Conservation (phyloP, 2,329 filamentous ascomycete genomes). For the Didymella keratinophila region DNA sequence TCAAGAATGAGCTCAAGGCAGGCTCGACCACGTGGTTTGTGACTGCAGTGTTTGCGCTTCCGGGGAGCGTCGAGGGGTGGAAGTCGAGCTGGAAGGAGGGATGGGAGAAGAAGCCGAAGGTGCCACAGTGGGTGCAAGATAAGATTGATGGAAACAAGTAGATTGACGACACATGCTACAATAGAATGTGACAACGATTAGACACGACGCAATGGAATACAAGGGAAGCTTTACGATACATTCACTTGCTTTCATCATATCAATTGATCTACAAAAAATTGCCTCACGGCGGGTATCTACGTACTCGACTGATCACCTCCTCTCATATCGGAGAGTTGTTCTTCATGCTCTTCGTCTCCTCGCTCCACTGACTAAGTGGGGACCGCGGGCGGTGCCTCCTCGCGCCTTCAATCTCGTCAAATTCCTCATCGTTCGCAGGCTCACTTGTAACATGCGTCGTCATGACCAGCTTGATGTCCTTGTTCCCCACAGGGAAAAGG, state of each 20-base stretch:
- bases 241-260: not conserved
- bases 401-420: constrained; percentile 43
- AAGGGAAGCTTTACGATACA: too few relatives aligned
- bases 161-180: not conserved
- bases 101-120: constrained; percentile 66
- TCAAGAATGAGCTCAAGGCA: constrained; percentile 67
- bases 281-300: constrained; percentile 14
- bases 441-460: constrained; percentile 47
- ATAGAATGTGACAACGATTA: not conserved
- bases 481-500: constrained; percentile 27
- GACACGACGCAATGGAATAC: too few relatives aligned
- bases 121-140: constrained; percentile 68
- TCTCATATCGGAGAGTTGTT: constrained; percentile 13
- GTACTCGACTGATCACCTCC: not conserved
- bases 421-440: constrained; percentile 43
- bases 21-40: constrained; percentile 72
- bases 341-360: constrained; percentile 38
- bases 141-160: constrained; percentile 3
- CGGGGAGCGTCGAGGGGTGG: constrained; percentile 62
- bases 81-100: constrained; percentile 52
- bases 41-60: constrained; percentile 75
- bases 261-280: not conserved
- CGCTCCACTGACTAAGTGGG: constrained; percentile 45
- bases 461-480: constrained; percentile 48
- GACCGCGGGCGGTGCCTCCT: constrained; percentile 36